phyloP scores from a whole-genome alignment of 768 basidiomycete species.

The Chiua virens region DNA sequence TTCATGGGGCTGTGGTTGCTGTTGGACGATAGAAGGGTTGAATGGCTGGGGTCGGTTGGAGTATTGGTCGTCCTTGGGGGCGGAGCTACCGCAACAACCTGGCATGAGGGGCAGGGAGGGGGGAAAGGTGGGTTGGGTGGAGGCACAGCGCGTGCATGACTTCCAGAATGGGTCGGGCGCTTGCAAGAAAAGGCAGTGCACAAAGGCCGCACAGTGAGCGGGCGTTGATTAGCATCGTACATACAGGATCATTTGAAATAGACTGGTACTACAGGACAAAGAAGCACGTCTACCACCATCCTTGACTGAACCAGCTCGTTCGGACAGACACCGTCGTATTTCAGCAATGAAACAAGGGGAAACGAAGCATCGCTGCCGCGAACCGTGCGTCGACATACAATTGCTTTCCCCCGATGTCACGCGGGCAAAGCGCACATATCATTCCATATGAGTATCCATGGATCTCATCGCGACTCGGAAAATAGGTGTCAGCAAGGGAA shows the following conservation, averaged over 20 bases:
- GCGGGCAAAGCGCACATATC: too few relatives aligned
- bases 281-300: too few relatives aligned
- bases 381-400: neutral
- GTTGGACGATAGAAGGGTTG: constrained; percentile 40
- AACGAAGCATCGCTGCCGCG: too few relatives aligned
- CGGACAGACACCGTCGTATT: too few relatives aligned
- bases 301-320: too few relatives aligned
- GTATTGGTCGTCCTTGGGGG: constrained; percentile 30
- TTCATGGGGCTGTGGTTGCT: constrained; percentile 54
- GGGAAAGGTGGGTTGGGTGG: neutral
- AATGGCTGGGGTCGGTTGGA: constrained; percentile 33
- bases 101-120: constrained; percentile 36
- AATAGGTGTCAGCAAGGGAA: neutral
- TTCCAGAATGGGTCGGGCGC: constrained; percentile 7
- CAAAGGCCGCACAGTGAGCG: neutral
- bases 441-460: too few relatives aligned
- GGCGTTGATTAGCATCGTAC: too few relatives aligned
- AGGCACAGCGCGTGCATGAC: neutral
- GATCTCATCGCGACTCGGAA: neutral
- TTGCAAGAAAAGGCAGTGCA: constrained; percentile 13
- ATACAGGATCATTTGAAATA: too few relatives aligned
- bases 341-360: too few relatives aligned
- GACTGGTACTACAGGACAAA: too few relatives aligned
- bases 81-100: constrained; percentile 64
- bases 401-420: neutral